Conservation (phyloP, 176 grass and related monocot genomes). For the Juncus effusus region DNA sequence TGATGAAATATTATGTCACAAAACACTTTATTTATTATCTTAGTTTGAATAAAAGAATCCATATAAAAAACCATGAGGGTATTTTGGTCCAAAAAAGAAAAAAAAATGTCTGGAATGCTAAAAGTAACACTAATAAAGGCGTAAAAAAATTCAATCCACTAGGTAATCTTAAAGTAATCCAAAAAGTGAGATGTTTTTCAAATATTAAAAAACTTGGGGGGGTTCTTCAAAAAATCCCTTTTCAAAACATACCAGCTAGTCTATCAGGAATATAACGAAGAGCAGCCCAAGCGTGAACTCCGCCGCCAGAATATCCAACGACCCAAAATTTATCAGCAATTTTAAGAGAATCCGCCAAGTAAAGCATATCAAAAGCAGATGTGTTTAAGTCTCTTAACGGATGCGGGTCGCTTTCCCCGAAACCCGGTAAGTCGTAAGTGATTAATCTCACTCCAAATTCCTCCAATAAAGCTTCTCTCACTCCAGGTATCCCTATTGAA, state of each 20-base stretch:
- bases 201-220: too few species aligned
- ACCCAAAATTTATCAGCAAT: constrained; percentile 79
- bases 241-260: constrained; percentile 52
- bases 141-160: too few species aligned
- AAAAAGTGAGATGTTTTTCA: too few species aligned
- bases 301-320: constrained; percentile 78
- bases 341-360: constrained; percentile 65
- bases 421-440: constrained; percentile 95
- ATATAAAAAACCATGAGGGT: too few species aligned
- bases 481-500: constrained; percentile 74
- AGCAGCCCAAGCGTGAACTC: constrained; percentile 94
- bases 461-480: constrained; percentile 60
- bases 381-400: constrained; percentile 72
- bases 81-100: too few species aligned
- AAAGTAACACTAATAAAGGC: too few species aligned
- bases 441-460: constrained; percentile 87
- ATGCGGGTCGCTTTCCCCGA: constrained; percentile 99
- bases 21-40: too few species aligned
- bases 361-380: constrained; percentile 90
- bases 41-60: too few species aligned
- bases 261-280: constrained; percentile 84
- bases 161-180: too few species aligned
- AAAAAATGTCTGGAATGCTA: too few species aligned
- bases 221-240: too few species aligned
- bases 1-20: too few species aligned